Conservation (phyloP, 116 monocot genomes). For the Posidonia oceanica region DNA sequence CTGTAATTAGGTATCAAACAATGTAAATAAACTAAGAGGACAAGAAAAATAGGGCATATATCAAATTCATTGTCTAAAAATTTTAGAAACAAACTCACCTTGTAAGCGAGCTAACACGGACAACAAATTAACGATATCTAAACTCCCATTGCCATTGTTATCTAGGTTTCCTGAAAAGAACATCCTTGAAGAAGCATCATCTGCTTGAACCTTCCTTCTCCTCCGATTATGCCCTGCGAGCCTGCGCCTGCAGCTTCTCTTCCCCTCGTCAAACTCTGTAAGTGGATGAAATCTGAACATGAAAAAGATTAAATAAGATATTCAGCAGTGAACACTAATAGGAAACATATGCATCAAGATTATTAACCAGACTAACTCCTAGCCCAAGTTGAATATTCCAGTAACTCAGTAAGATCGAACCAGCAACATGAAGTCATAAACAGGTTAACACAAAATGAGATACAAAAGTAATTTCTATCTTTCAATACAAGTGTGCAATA, state of each 20-base stretch:
- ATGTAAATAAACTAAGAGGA: not conserved
- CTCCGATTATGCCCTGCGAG: constrained; percentile 92
- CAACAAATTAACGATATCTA: constrained; percentile 73
- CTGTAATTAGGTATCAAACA: constrained; percentile 13
- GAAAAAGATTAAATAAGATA: not conserved
- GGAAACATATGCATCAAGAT: not conserved
- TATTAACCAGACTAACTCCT: too few relatives aligned
- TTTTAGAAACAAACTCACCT: constrained; percentile 24
- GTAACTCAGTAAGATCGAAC: too few relatives aligned
- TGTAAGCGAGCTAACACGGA: constrained; percentile 54
- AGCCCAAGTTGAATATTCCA: not conserved
- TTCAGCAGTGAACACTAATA: not conserved
- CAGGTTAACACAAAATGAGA: too few relatives aligned
- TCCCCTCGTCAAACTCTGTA: constrained; percentile 95
- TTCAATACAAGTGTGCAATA: too few relatives aligned
- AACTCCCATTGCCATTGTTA: constrained; percentile 26
- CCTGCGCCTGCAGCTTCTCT: constrained; percentile 89
- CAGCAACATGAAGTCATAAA: too few relatives aligned
- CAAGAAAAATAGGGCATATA: not conserved
- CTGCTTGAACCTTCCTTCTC: constrained; percentile 87
- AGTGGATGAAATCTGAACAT: constrained; percentile 82
- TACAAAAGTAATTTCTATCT: too few relatives aligned
- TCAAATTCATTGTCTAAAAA: not conserved
- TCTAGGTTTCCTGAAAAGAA: constrained; percentile 43
- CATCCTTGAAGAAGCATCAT: constrained; percentile 52